Conservation (phyloP, 257 asterid species). For the Capsicum chinense region DNA sequence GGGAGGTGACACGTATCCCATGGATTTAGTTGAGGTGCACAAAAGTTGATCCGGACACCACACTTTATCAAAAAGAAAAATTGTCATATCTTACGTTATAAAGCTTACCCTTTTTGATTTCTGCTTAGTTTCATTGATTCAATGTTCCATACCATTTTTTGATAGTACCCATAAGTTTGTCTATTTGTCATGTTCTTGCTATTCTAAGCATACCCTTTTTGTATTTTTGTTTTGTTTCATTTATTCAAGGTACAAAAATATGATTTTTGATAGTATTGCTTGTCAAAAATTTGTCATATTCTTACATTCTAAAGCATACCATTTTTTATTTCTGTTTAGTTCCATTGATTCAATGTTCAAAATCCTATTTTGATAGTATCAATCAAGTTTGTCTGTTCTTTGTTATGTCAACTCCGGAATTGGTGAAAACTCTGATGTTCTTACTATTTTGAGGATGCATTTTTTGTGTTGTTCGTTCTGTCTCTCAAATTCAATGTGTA, state of each 20-base stretch:
- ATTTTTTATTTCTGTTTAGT: too few relatives aligned
- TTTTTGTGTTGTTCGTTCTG: background rate
- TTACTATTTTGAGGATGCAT: background rate
- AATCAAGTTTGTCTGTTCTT: background rate
- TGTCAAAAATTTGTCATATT: too few relatives aligned
- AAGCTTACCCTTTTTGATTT: too few relatives aligned
- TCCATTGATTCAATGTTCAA: background rate
- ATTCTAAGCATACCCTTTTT: background rate
- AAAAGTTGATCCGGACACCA: too few relatives aligned
- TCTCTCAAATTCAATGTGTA: background rate
- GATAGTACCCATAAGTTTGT: too few relatives aligned
- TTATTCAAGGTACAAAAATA: background rate
- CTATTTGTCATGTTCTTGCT: background rate
- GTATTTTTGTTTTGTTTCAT: background rate
- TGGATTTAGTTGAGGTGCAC: too few relatives aligned
- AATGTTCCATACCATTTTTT: too few relatives aligned
- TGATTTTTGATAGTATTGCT: background rate
- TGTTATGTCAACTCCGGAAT: background rate
- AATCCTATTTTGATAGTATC: background rate
- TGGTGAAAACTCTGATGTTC: background rate
- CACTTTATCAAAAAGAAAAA: too few relatives aligned
- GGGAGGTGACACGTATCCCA: too few relatives aligned
- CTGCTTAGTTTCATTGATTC: too few relatives aligned
- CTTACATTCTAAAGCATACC: too few relatives aligned
- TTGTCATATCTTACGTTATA: too few relatives aligned